phyloP scores from a whole-genome alignment of 805 yeast species.

The Lipomyces yamadae region DNA sequence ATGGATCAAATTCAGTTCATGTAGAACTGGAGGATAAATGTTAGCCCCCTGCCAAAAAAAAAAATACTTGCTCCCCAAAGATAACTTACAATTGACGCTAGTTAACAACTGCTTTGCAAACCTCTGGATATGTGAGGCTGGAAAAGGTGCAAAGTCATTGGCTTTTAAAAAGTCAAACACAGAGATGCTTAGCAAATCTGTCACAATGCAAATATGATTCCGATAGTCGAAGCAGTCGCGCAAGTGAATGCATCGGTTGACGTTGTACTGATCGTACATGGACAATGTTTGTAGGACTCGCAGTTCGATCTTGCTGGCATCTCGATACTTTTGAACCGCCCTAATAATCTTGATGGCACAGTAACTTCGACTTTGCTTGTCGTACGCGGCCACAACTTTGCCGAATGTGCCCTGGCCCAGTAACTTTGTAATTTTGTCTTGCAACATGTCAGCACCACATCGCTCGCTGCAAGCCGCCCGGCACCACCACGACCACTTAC shows the following conservation, averaged over 20 bases:
- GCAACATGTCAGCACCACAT: constrained; percentile 54
- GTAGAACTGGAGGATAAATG: constrained; percentile 53
- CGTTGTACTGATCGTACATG: constrained; percentile 67
- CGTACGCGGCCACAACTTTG: constrained; percentile 83
- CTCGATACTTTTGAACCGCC: constrained; percentile 91
- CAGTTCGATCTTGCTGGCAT: constrained; percentile 91
- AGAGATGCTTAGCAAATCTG: constrained; percentile 82
- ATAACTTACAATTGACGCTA: constrained; percentile 64
- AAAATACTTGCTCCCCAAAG: background rate
- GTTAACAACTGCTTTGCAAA: constrained; percentile 83
- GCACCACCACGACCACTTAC: constrained; percentile 11
- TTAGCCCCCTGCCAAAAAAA: background rate
- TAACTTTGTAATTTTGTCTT: constrained; percentile 64
- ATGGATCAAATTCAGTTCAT: constrained; percentile 87
- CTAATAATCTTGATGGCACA: constrained; percentile 93
- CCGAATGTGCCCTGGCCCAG: constrained; percentile 95
- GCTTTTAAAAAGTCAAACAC: constrained; percentile 87
- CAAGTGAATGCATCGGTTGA: constrained; percentile 80
- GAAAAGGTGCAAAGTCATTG: constrained; percentile 86
- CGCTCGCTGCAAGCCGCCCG: background rate
- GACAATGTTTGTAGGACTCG: constrained; percentile 77
- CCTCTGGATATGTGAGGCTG: constrained; percentile 89
- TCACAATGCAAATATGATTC: constrained; percentile 92
- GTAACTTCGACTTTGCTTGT: constrained; percentile 58
- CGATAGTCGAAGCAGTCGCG: constrained; percentile 90